Evolutionary conservation across 805 yeast genomes (phyloP).

Genomic region (Scheffersomyces ergatensis): DNA sequence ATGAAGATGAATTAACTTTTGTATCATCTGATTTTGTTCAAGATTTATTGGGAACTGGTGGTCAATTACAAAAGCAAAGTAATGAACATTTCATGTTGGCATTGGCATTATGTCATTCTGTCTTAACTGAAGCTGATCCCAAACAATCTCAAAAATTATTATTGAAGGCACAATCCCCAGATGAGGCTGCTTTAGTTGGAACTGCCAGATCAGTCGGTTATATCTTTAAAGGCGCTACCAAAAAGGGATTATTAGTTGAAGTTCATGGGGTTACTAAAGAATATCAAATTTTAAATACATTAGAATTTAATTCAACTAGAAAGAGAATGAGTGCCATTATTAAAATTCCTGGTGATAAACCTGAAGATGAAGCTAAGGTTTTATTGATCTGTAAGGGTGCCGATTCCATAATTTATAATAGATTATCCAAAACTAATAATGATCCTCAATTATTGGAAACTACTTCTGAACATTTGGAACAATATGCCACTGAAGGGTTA

Average conservation of each 20-base stretch:
- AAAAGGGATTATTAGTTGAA: constrained; percentile 62
- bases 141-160: constrained; percentile 53
- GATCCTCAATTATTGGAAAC: constrained; percentile 52
- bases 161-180: constrained; percentile 80
- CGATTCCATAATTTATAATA: constrained; percentile 71
- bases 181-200: constrained; percentile 81
- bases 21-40: constrained; percentile 62
- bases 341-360: constrained; percentile 61
- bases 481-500: constrained; percentile 79
- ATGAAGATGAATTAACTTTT: constrained; percentile 66
- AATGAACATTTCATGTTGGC: constrained; percentile 76
- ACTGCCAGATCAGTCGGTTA: constrained; percentile 80
- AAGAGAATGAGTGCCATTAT: constrained; percentile 85
- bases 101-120: constrained; percentile 77
- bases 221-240: constrained; percentile 62
- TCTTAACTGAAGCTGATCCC: constrained; percentile 65
- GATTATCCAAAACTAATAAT: constrained; percentile 45
- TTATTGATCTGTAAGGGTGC: constrained; percentile 81
- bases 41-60: constrained; percentile 56
- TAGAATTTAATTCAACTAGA: constrained; percentile 82
- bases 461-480: constrained; percentile 74
- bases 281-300: constrained; percentile 64
- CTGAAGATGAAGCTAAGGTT: constrained; percentile 43
- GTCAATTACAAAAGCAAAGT: constrained; percentile 52
- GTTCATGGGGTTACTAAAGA: constrained; percentile 71